Conservation (phyloP, 2,329 filamentous ascomycete genomes). For the Penicillium sp. region DNA sequence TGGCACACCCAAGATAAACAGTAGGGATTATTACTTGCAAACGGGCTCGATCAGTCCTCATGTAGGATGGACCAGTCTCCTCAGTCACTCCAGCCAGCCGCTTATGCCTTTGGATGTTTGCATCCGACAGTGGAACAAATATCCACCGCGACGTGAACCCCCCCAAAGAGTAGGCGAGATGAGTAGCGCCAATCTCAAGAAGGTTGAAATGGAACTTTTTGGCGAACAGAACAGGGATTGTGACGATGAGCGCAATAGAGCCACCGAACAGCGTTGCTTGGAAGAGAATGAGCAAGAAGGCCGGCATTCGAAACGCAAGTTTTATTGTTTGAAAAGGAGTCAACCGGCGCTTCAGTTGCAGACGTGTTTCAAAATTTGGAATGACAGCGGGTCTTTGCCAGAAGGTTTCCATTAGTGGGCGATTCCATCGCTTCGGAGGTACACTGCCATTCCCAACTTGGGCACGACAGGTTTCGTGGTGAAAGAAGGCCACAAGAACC, state of each 20-base stretch:
- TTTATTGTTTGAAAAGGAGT: background rate
- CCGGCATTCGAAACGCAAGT: background rate
- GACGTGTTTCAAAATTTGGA: background rate
- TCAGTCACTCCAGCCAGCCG: background rate
- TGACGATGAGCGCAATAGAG: background rate
- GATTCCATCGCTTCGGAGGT: conserved; percentile 7
- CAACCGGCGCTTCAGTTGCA: background rate
- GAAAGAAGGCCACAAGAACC: conserved; percentile 24
- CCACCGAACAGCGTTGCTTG: background rate
- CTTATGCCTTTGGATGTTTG: background rate
- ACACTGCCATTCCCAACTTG: conserved; percentile 38
- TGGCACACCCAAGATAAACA: background rate
- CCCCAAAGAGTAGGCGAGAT: background rate
- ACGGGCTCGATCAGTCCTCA: background rate
- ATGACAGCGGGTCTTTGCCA: background rate
- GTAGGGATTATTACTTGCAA: background rate
- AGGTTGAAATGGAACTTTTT: background rate
- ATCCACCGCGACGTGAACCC: background rate
- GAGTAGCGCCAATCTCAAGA: background rate
- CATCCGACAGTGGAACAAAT: background rate
- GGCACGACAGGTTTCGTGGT: conserved; percentile 39
- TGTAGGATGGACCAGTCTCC: background rate
- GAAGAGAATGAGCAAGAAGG: background rate
- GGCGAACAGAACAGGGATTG: background rate
- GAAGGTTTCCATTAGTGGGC: background rate